Conservation (phyloP, 805 yeast species). For the Wickerhamomyces sydowiorum region DNA sequence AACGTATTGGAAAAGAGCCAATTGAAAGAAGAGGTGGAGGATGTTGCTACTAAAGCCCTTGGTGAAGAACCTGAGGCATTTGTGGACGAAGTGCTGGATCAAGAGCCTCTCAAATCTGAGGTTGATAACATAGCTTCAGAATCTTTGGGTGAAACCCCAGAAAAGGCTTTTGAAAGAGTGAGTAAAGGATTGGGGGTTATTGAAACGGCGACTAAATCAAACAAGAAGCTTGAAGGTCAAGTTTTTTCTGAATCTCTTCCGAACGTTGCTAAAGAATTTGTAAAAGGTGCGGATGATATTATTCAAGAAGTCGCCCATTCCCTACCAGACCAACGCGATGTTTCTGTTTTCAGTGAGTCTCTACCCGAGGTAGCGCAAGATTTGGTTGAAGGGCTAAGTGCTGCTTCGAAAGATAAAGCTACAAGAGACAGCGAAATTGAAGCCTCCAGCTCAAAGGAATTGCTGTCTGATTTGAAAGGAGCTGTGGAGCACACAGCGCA, state of each 20-base stretch:
- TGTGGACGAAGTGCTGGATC: background rate
- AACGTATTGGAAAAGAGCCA: too few relatives aligned
- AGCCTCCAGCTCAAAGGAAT: too few relatives aligned
- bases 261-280: background rate
- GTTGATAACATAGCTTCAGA: background rate
- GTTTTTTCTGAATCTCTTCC: background rate
- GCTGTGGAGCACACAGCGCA: background rate
- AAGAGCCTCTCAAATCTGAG: background rate
- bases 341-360: too few relatives aligned
- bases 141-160: constrained; percentile 2
- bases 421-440: too few relatives aligned
- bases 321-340: too few relatives aligned
- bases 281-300: background rate
- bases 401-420: too few relatives aligned
- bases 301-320: too few relatives aligned
- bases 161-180: constrained; percentile 4
- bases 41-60: background rate
- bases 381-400: too few relatives aligned
- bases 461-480: too few relatives aligned
- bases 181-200: background rate
- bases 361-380: too few relatives aligned
- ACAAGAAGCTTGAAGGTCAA: background rate
- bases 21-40: constrained; percentile 1
- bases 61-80: constrained; percentile 1
- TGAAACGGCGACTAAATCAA: background rate